Evolutionary conservation across 139 green algal genomes (phyloP).

Genomic region (Chlorella sp.): DNA sequence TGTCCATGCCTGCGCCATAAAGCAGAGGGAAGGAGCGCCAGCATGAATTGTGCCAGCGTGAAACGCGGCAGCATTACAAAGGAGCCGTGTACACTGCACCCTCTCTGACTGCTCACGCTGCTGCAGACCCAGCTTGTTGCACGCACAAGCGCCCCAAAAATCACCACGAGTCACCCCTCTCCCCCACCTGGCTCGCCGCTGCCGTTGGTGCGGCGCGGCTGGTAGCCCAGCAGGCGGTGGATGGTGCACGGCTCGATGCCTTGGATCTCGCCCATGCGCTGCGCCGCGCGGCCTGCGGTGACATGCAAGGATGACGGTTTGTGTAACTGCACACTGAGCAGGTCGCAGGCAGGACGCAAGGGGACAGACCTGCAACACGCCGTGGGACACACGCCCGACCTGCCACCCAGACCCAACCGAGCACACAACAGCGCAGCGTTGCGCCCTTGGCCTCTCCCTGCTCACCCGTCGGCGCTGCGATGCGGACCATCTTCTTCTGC

Average conservation of each 20-base stretch:
- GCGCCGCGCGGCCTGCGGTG: slow-evolving; percentile 61
- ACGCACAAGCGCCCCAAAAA: no score
- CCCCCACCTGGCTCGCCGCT: neutral
- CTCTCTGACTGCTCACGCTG: no score
- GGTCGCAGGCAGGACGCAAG: neutral
- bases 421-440: no score
- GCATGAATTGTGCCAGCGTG: no score
- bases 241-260: slow-evolving; percentile 60
- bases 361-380: neutral
- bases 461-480: slow-evolving; percentile 72
- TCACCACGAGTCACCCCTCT: no score
- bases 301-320: neutral
- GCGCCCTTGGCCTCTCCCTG: neutral
- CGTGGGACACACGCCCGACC: neutral
- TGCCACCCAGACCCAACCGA: neutral
- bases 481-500: slow-evolving; percentile 51
- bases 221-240: slow-evolving; percentile 75
- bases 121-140: no score
- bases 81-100: no score
- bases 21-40: no score
- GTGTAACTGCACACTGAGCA: neutral
- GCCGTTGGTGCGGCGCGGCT: neutral
- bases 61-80: no score
- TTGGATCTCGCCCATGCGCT: slow-evolving; percentile 57
- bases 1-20: neutral